A percentile compares a stretch with the other conserved stretches of the same genome.
phyloP scores from a whole-genome alignment of 2,329 filamentous ascomycete species.

The Epicoccum sorghinum region DNA sequence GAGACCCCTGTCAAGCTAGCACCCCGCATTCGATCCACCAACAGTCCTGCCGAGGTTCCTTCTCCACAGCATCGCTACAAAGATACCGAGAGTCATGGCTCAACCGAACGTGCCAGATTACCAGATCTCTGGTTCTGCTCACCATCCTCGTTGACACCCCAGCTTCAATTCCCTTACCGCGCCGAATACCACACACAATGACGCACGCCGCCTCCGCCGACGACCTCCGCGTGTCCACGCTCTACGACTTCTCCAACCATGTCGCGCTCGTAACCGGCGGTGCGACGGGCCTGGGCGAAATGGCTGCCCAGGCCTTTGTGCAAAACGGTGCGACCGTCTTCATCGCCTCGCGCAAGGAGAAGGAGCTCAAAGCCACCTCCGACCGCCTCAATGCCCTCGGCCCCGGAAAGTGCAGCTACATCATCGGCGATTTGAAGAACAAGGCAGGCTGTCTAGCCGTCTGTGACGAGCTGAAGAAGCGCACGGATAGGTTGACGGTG shows the following conservation, averaged over 20 bases:
- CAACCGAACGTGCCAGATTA: not conserved
- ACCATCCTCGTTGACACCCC: not conserved
- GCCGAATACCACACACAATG: constrained; percentile 22
- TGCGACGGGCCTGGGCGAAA: constrained; percentile 59
- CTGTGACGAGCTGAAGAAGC: constrained; percentile 56
- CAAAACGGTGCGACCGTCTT: constrained; percentile 60
- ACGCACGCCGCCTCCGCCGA: constrained; percentile 39
- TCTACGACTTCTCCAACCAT: constrained; percentile 46
- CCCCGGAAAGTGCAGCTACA: constrained; percentile 58
- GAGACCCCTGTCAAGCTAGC: constrained; percentile 7
- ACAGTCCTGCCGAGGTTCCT: constrained; percentile 14
- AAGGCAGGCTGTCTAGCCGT: constrained; percentile 58
- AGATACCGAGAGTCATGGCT: constrained; percentile 11
- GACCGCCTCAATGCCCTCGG: constrained; percentile 58
- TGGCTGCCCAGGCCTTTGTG: constrained; percentile 61
- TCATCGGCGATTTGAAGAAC: constrained; percentile 59
- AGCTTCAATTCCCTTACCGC: no score
- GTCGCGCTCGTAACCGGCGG: constrained; percentile 59
- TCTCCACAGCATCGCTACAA: constrained; percentile 3
- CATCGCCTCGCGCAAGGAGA: constrained; percentile 60
- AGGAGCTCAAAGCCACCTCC: constrained; percentile 55
- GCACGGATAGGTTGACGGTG: constrained; percentile 52
- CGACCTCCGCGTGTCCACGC: constrained; percentile 41
- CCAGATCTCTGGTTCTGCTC: not conserved
- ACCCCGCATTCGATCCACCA: constrained; percentile 13